Percentiles rank a stretch among this genome's conserved stretches.
Evolutionary conservation across 2,329 filamentous ascomycete species (phyloP).

Genomic region (Helicocarpus griseus): DNA sequence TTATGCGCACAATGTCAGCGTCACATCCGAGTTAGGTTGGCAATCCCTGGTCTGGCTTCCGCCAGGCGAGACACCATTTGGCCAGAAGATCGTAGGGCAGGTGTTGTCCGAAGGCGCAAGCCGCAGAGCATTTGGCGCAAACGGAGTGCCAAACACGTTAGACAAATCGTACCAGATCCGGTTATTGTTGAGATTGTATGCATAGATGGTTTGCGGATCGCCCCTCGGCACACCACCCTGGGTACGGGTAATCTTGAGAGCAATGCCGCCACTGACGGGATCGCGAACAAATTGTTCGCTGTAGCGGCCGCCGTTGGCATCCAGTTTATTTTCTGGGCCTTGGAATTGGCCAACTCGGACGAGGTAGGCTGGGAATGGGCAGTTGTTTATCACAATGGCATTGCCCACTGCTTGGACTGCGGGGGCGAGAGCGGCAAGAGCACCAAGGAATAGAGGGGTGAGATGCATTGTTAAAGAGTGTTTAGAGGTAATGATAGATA

Average conservation of each 20-base stretch:
- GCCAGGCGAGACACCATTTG: slow-evolving; percentile 19
- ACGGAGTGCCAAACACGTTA: slow-evolving; percentile 35
- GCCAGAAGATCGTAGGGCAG: slow-evolving; percentile 25
- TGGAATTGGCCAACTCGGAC: slow-evolving; percentile 29
- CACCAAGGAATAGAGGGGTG: slow-evolving; percentile 7
- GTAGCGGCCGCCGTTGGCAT: slow-evolving; percentile 23
- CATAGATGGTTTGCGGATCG: slow-evolving; percentile 31
- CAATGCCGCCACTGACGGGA: slow-evolving; percentile 29
- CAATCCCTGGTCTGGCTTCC: slow-evolving; percentile 26
- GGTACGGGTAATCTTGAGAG: slow-evolving; percentile 32
- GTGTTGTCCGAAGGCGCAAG: slow-evolving; percentile 17
- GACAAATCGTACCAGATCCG: slow-evolving; percentile 35
- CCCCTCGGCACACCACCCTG: slow-evolving; percentile 28
- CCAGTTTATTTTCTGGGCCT: slow-evolving; percentile 17
- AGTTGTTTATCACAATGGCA: slow-evolving; percentile 28
- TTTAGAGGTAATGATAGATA: no score
- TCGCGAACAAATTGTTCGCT: slow-evolving; percentile 28
- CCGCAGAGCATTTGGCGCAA: slow-evolving; percentile 20
- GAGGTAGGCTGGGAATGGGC: slow-evolving; percentile 24
- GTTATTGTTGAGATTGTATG: slow-evolving; percentile 30
- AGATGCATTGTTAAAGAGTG: slow-evolving; percentile 11
- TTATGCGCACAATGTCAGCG: slow-evolving; percentile 20
- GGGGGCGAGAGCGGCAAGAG: slow-evolving; percentile 10
- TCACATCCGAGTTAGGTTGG: slow-evolving; percentile 17
- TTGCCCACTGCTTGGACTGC: slow-evolving; percentile 25